phyloP scores from a whole-genome alignment of 805 yeast species.

The Kuraishia floccosa region DNA sequence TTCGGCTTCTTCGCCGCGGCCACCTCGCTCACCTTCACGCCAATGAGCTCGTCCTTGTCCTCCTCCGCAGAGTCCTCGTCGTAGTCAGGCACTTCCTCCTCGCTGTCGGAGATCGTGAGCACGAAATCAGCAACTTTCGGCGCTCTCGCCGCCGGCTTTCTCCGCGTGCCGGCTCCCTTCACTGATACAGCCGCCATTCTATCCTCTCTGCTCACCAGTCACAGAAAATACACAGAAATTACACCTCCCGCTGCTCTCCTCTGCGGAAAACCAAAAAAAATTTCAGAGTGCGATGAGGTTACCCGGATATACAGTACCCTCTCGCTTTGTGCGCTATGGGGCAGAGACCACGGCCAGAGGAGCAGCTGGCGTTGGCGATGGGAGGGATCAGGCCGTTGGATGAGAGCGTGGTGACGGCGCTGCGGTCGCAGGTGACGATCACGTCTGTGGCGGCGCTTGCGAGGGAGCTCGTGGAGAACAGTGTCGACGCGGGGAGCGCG shows the following conservation, averaged over 20 bases:
- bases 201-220: too few species aligned
- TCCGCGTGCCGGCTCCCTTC: neutral
- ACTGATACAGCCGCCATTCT: neutral
- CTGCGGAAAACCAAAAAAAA: neutral
- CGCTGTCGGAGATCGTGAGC: constrained; percentile 69
- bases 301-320: too few species aligned
- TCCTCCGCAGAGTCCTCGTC: constrained; percentile 14
- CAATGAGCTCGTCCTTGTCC: neutral
- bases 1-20: neutral
- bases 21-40: neutral
- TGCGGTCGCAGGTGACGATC: constrained; percentile 17
- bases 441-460: constrained; percentile 27
- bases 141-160: neutral
- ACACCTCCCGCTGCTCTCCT: neutral
- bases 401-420: too few species aligned
- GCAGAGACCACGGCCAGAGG: too few species aligned
- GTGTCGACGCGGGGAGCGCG: constrained; percentile 41
- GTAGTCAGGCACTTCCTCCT: constrained; percentile 41
- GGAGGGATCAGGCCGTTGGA: too few species aligned
- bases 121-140: constrained; percentile 35
- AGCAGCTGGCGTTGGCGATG: too few species aligned
- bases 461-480: constrained; percentile 40
- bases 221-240: neutral
- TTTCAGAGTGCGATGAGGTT: neutral
- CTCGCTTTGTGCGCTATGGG: too few species aligned